A percentile compares a stretch with the other conserved stretches of the same genome.
These are phyloP conservation scores for Cornus florida DNA, from an alignment of 148 eudicot genomes.

Conservation along the genomic window DNA sequence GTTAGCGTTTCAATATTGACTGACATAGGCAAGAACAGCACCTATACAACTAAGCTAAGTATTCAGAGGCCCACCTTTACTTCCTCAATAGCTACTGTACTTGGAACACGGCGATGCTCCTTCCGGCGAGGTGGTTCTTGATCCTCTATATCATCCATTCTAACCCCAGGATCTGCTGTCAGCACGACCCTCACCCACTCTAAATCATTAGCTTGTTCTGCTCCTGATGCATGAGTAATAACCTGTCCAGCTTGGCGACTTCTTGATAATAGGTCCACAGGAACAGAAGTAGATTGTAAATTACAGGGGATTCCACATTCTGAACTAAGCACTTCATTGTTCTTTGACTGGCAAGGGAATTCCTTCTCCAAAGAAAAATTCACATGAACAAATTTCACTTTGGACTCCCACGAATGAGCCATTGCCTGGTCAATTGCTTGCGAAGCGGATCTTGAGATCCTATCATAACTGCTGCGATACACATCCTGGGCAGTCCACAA, in stretches of 20 bases:
- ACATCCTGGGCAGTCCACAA: conserved; percentile 67
- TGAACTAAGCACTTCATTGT: conserved; percentile 15
- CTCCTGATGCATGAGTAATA: conserved; percentile 25
- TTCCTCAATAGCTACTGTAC: conserved; percentile 97
- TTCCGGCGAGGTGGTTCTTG: conserved; percentile 76
- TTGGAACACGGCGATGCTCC: conserved; percentile 98
- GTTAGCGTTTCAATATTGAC: not conserved
- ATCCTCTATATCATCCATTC: conserved; percentile 86
- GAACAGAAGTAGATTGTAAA: conserved; percentile 21
- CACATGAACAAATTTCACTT: conserved; percentile 82
- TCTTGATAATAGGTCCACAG: conserved; percentile 12
- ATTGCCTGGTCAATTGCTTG: conserved; percentile 95
- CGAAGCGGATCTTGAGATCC: conserved; percentile 93
- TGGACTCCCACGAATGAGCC: conserved; percentile 83
- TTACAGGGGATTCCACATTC: conserved; percentile 20
- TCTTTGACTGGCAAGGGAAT: conserved; percentile 30
- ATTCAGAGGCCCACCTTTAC: conserved; percentile 62
- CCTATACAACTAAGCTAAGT: not conserved
- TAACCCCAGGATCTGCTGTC: conserved; percentile 86
- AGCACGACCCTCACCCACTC: conserved; percentile 85
- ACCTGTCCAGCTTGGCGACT: conserved; percentile 37
- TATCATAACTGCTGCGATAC: conserved; percentile 63
- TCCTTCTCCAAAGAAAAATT: conserved; percentile 68
- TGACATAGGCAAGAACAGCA: not conserved
- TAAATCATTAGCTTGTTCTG: conserved; percentile 42